Percentiles rank a stretch among this genome's conserved stretches.
These are phyloP conservation scores for Carex parvula DNA, from an alignment of 176 grass and related monocot species.

Conservation along the genomic window DNA sequence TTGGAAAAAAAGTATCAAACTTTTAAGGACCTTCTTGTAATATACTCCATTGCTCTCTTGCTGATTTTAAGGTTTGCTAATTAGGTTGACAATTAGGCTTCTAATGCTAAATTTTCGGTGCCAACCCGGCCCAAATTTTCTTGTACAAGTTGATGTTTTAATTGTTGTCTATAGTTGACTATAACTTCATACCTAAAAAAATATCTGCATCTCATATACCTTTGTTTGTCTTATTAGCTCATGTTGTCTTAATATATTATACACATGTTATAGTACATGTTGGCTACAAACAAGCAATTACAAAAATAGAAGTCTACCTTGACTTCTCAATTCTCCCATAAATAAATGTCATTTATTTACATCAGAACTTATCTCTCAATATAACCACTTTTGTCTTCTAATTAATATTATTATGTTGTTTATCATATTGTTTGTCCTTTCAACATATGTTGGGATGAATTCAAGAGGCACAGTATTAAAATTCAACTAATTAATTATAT, in stretches of 20 bases:
- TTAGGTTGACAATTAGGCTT: slow-evolving; percentile 9
- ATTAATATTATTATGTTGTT: background rate
- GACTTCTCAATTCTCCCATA: background rate
- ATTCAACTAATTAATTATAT: background rate
- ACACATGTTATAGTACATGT: background rate
- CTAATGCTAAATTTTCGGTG: slow-evolving; percentile 12
- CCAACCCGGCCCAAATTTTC: background rate
- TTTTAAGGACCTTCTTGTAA: background rate
- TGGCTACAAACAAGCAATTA: background rate
- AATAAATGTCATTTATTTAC: background rate
- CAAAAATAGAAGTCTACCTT: background rate
- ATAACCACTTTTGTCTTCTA: background rate
- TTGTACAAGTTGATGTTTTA: slow-evolving; percentile 13
- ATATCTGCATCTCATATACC: too few species aligned
- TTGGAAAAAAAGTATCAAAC: background rate
- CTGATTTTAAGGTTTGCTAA: background rate
- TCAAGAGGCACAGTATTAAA: background rate
- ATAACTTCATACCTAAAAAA: background rate
- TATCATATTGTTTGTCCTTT: background rate
- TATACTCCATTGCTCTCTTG: background rate
- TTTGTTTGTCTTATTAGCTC: background rate
- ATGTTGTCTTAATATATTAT: background rate
- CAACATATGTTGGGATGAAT: background rate
- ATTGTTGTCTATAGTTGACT: background rate
- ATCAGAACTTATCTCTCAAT: background rate